These are phyloP conservation scores for Simplicillium sp. DNA, from an alignment of 2,329 filamentous ascomycete genomes.

Conservation along the genomic window DNA sequence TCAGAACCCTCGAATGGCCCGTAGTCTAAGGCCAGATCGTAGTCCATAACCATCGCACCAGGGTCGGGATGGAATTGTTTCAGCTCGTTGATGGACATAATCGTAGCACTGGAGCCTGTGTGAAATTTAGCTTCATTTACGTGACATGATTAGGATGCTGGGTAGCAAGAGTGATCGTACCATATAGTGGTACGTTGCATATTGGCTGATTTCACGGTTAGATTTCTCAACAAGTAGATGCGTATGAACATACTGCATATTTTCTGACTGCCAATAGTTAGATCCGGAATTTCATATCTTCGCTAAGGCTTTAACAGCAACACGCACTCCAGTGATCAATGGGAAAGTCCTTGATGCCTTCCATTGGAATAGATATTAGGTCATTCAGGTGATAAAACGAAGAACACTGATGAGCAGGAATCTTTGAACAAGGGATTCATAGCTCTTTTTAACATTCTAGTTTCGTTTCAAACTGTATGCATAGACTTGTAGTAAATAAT, in stretches of 20 bases:
- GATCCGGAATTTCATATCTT: neutral
- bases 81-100: neutral
- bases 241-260: neutral
- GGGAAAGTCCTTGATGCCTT: neutral
- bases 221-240: neutral
- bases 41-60: neutral
- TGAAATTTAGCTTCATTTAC: neutral
- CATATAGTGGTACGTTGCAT: neutral
- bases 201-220: neutral
- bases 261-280: neutral
- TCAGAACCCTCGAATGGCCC: neutral
- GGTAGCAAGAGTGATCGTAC: neutral
- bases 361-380: neutral
- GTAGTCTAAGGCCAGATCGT: neutral
- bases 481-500: neutral
- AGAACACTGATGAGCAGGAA: neutral
- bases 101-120: neutral
- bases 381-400: no score
- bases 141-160: no score
- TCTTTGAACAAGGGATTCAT: neutral
- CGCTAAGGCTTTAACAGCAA: no score
- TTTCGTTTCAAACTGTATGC: neutral
- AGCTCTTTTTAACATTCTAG: neutral
- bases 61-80: neutral
- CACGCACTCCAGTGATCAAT: neutral